Base-by-base conservation (phyloP, 1,139 yeast genomes). In the Taphrina populina region DNA sequence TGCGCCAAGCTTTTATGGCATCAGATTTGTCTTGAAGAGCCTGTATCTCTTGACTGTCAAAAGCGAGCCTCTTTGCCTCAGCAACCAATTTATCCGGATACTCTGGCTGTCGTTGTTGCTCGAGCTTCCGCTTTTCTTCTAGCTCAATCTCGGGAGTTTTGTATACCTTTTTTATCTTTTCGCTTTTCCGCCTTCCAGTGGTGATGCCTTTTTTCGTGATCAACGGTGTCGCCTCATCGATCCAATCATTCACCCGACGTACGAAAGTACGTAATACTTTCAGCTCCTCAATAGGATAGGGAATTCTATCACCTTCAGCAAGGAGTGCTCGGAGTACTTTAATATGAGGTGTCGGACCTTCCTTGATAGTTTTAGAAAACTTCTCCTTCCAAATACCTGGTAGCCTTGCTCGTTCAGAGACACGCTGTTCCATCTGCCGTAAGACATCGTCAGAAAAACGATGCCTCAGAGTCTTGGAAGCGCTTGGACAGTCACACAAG, bases 11-110 rank as follows among this genome's bases (percentile, higher is more conserved):
- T 52, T 73, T 75, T 44, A 84, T 75, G 61, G 81, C 84, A 33
- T 65, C 68, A 20, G 77, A 76, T 53, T 82, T 74, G 60, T 79
- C 83, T 8, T 76, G 61, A 6, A 84, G 68, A 62, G 78, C 82
- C n/a, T 78, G 82, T 58, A 81, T 73, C 64, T 84, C 92, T 0
- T 80, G 74, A 33, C 81, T 71, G 2, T 74, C 67, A 58, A 84
- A 79, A 21, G 78, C 76, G 52, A 83, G 65, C 0, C 66, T 63
- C 0, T 81, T 78, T 5, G 83, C 77, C 49, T 73, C 73, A 8
- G 71, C 73, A 5, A 83, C 66, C 21, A 84, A 64, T 2, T 52
- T 52, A 52, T 72, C 70, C 32, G 76, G 64, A 19, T 64, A 62
- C 4, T 63, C 64, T 2, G 67, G 66, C 51, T 24, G 45, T 32